Base-by-base conservation (phyloP, 257 asterid species). In the Solanum ossicruentum region DNA sequence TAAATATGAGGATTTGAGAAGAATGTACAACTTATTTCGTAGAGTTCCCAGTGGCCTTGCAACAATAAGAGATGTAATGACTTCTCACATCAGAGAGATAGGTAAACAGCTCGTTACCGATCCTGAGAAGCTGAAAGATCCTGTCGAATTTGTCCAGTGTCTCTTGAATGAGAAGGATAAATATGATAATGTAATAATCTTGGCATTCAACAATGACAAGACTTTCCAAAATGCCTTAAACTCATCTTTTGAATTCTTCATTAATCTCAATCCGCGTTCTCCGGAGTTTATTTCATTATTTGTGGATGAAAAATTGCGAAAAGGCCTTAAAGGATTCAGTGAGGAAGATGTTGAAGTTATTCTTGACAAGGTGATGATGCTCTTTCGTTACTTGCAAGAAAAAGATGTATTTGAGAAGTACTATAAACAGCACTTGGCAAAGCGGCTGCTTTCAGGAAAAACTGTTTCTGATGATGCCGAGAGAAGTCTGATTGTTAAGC, bases 321-420 rank as follows among this genome's bases (percentile, higher is more conserved):
- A 93, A 88, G 96, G 99, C 45, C 89, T 94, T 86, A 92, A 93
- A 89, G 97, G 97, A 51, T 94, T 89, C 83, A 94, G 94, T 85
- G 99, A 95, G 82, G 99, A 95, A 83, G 99, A 95, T 43, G 90
- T 93, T 28, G 99, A 94, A 87, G 85, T 85, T 65, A 89, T 95
- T 83, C 97, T 95, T 41, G 99, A 95, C 89, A 92, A 94, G 91
- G 97, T 95, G 79, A 95, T 95, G 98, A 94, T 92, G 91, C 83
- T 95, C 87, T 93, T 95, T 91, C 94, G 98, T 51, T 94, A 95
- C 89, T 93, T 95, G 83, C 97, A 94, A 92, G 99, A 95, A 91
- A 95, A 95, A 72, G 99, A 95, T 79, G 93, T 95, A 49, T 95
- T 95, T 73, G 98, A 94, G 89, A 95, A 95, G 84, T 95, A 95